Percentiles rank a stretch among this genome's conserved stretches.
phyloP scores from a whole-genome alignment of 2,329 filamentous ascomycete genomes.

The Ophiostoma pallidulum region DNA sequence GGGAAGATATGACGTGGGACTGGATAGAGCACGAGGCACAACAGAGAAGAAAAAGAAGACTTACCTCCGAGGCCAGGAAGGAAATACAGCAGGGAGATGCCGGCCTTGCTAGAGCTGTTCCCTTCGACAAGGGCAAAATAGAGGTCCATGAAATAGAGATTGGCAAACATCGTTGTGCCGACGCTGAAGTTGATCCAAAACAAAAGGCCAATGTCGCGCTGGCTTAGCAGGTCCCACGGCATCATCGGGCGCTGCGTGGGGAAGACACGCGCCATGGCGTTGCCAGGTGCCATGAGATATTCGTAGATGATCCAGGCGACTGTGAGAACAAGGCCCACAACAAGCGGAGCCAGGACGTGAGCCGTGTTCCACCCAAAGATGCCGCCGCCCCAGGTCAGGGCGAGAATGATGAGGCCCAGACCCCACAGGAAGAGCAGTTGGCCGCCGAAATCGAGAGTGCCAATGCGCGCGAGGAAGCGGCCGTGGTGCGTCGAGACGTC shows the following conservation, averaged over 20 bases:
- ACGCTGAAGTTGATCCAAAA: constrained; percentile 51
- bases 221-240: constrained; percentile 48
- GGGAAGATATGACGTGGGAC: too few species aligned
- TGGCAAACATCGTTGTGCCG: constrained; percentile 45
- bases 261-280: constrained; percentile 35
- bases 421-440: constrained; percentile 47
- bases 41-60: neutral
- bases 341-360: constrained; percentile 39
- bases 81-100: constrained; percentile 44
- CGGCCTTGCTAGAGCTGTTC: constrained; percentile 34
- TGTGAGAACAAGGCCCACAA: constrained; percentile 34
- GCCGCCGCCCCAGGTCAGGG: constrained; percentile 46
- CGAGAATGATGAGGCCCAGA: constrained; percentile 44
- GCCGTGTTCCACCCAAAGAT: constrained; percentile 41
- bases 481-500: constrained; percentile 12
- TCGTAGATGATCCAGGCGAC: constrained; percentile 40
- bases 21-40: too few species aligned
- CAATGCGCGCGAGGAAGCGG: constrained; percentile 35
- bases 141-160: constrained; percentile 60
- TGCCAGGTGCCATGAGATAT: constrained; percentile 43
- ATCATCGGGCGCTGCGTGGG: constrained; percentile 48
- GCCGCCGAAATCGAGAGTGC: constrained; percentile 46
- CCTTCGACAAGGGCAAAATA: constrained; percentile 52
- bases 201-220: constrained; percentile 49
- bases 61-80: constrained; percentile 51